phyloP scores from a whole-genome alignment of 345 rosid species.

The Salix brachista region DNA sequence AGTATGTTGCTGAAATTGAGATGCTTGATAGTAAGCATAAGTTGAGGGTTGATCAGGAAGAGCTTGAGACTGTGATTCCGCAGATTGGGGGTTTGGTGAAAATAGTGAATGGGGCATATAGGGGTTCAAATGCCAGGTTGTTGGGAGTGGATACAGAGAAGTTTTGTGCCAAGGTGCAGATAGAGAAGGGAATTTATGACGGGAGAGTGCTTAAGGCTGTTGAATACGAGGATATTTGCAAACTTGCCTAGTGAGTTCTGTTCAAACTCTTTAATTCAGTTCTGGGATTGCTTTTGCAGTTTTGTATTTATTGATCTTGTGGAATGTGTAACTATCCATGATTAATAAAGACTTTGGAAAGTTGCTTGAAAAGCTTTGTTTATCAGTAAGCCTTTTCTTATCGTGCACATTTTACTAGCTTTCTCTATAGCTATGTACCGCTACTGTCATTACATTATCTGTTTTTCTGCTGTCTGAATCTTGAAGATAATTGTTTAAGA shows the following conservation, averaged over 20 bases:
- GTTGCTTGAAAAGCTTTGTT: background rate
- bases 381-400: background rate
- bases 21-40: conserved; percentile 77
- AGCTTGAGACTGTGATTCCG: conserved; percentile 92
- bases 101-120: conserved; percentile 88
- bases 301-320: background rate
- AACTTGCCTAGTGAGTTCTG: conserved; percentile 47
- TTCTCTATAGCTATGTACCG: background rate
- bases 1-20: conserved; percentile 80
- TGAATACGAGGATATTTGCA: conserved; percentile 88
- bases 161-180: conserved; percentile 78
- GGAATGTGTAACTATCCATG: background rate
- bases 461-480: background rate
- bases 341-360: background rate
- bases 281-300: background rate
- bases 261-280: background rate
- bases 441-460: background rate
- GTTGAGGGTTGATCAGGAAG: conserved; percentile 87
- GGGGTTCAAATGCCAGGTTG: conserved; percentile 72
- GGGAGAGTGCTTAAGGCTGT: conserved; percentile 78
- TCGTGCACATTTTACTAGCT: background rate
- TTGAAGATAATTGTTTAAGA: background rate
- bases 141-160: conserved; percentile 76
- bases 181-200: conserved; percentile 90
- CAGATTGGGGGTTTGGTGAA: conserved; percentile 74